Evolutionary conservation across 2,329 filamentous ascomycete species (phyloP), one percentile per base, ranked within the genome.

Genomic region (Lasiodiplodia gonubiensis): DNA sequence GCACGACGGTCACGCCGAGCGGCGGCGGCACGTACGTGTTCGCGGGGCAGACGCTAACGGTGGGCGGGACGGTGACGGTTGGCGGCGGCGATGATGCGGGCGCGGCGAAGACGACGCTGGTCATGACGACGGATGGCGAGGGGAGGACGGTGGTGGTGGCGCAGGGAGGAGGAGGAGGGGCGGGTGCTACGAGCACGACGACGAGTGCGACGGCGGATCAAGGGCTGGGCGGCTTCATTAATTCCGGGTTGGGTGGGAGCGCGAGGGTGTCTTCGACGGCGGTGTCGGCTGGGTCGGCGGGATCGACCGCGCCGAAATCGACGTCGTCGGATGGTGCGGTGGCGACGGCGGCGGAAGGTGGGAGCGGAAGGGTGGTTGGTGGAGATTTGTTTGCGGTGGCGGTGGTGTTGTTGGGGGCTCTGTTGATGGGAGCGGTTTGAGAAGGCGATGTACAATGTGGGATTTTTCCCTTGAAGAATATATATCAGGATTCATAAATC

Each of bases 101-200:
- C 7, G 48, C 1, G 23, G 51, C 23, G 14, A 30, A 7, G 3
- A n/a, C 51, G 51, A 35, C 25, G 51, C 25, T 53, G 23, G 14
- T 53, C 12, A 53, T 53, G 51, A 53, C 51, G 51, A 53, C 51
- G 14, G 51, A 53, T 33, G 51, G 16, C 25, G 51, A 14, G 23
- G 51, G 51, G 51, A 18, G 51, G 51, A 53, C 51, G 51, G 51
- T 53, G 51, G 51, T 53, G 27, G 51, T 53, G 42, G 30, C 30
- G 23, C 51, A 53, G 51, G 11, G 8, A 16, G 49, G 49, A 27
- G 51, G 25, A 12, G 51, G 4, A 2, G 51, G 51, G 3, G 51
- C 12, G 16, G 12, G 23, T 30, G 14, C 42, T 0, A 46, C 42
- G 4, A 33, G 12, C n/a, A n/a, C n/a, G n/a, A n/a, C n/a, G 12